Base-by-base conservation (phyloP, 2,329 filamentous ascomycete genomes). In the Immersiporthe knoxdaviesiana region DNA sequence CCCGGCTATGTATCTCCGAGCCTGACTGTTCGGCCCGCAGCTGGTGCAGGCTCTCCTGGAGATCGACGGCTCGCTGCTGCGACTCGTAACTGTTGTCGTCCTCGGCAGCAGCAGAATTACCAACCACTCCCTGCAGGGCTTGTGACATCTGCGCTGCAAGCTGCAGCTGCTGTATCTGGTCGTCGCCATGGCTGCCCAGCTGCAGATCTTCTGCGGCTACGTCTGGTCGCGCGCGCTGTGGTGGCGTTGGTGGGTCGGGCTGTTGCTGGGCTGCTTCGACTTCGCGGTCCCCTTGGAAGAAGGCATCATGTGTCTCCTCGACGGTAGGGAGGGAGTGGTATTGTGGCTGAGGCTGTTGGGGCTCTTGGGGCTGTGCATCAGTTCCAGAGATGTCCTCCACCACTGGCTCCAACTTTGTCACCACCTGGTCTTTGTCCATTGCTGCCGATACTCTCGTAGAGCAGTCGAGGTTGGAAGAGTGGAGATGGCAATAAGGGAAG, bases 81-180 rank as follows among this genome's bases (percentile, higher is more conserved):
- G 37, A n/a, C n/a, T 62, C 41, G n/a, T 60, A 59, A 27, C n/a
- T 24, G 67, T 70, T 24, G 67, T 70, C 62, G 44, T 73, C 72
- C 18, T 75, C 82, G 54, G 77, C 81, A 2, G 81, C 77, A 68
- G 84, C 83, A 24, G 84, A 81, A 21, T 81, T 77, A n/a, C 82
- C 78, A 75, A 88, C 82, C 69, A 85, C 83, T 47, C 84, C 81
- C 16, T 85, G 83, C 21, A 88, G 79, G 58, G 82, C 85, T 70
- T 87, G 84, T 62, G 85, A 86, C 56, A 89, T 78, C 74, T 88
- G 87, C 12, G 87, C 86, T 18, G 86, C 86, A 52, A 88, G 79
- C 75, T 87, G 86, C 56, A 88, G 80, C 77, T 69, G 68, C 44
- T 71, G 70, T n/a, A 71, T 61, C 54, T 71, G 70, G 54, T 71